Evolutionary conservation across 164 flowering plant species (phyloP), one percentile per base, ranked within the genome.

Genomic region (Vitis rotundifolia): DNA sequence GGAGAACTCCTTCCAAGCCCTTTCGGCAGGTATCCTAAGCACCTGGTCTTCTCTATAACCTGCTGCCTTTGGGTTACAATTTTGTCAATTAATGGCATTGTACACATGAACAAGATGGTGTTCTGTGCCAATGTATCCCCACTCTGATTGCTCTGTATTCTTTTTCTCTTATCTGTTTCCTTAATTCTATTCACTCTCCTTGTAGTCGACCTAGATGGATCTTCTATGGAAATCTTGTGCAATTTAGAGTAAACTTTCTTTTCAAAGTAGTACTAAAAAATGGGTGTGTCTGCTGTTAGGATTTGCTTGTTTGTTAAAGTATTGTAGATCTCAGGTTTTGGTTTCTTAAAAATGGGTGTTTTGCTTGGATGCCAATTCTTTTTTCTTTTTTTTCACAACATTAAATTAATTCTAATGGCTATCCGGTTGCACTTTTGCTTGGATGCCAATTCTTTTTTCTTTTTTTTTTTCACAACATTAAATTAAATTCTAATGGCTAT

Each of bases 1-100:
- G 96, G 96, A 90, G 99, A 78, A 91, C 94, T 81, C 98, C 99
- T 67, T 90, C 83, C 68, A 95, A 95, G 79, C 99, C 99, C 61
- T 95, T 93, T 80, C 88, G 98, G 18, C 98, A 92, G 91, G 99
- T 92, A 77, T 55, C 67, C 9, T 64, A 12, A 29, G 11, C 44
- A 37, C 44, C 44, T 37, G 7, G 44, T 37, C 44, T 37, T 15
- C 29, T n/a, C 15, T 64, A 8, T 54, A 37, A 49, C 44, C 15
- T n/a, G 4, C 26, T 58, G 11, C 26, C 15, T 5, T 54, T 9
- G 57, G 44, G 44, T 37, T 37, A 37, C 44, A 37, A 37, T 37
- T 37, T 37, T 37, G 44, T 37, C 44, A 2, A 37, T 37, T 26
- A 22, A 3, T 0, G 11, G 15, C 61, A 59, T 59, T 26, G 14